Percentiles rank a stretch among this genome's conserved stretches.
phyloP scores from a whole-genome alignment of 1,284 basidiomycete genomes.

The Ustilago nuda region DNA sequence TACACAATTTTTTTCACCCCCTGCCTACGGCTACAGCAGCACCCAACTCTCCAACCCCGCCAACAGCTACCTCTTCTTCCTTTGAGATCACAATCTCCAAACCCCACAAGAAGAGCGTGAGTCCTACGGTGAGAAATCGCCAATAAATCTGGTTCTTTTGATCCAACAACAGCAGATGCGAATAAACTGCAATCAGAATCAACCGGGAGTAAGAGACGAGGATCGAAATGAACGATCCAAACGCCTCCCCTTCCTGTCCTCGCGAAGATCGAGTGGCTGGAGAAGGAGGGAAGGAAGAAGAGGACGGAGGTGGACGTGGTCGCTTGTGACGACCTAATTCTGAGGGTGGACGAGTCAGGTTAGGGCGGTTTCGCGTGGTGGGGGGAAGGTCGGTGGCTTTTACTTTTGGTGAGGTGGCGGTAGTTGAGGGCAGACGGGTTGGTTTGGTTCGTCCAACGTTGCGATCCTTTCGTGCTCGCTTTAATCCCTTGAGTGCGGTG shows the following conservation, averaged over 20 bases:
- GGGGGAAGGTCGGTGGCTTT: neutral
- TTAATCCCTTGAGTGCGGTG: neutral
- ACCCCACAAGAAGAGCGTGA: conserved; percentile 63
- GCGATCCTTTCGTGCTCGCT: neutral
- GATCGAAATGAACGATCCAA: conserved; percentile 48
- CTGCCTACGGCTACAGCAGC: conserved; percentile 17
- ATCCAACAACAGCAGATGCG: conserved; percentile 64
- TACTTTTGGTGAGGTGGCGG: neutral
- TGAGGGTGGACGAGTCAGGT: conserved; percentile 37
- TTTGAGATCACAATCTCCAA: conserved; percentile 63
- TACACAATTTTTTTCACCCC: conserved; percentile 5
- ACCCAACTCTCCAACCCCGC: conserved; percentile 30
- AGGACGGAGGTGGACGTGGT: conserved; percentile 17
- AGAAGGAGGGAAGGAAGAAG: neutral
- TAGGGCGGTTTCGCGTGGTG: conserved; percentile 25
- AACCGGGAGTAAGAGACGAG: conserved; percentile 64
- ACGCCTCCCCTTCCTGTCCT: conserved; percentile 14
- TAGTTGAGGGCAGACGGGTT: neutral
- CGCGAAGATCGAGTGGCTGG: neutral
- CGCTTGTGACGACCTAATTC: conserved; percentile 36
- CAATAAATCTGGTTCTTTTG: conserved; percentile 67
- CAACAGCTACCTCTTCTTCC: conserved; percentile 44
- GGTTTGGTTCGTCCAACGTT: neutral
- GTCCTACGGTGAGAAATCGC: conserved; percentile 65
- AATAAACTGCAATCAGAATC: conserved; percentile 67